Base-by-base conservation (phyloP, 768 basidiomycete genomes). In the Kwoniella sp. region DNA sequence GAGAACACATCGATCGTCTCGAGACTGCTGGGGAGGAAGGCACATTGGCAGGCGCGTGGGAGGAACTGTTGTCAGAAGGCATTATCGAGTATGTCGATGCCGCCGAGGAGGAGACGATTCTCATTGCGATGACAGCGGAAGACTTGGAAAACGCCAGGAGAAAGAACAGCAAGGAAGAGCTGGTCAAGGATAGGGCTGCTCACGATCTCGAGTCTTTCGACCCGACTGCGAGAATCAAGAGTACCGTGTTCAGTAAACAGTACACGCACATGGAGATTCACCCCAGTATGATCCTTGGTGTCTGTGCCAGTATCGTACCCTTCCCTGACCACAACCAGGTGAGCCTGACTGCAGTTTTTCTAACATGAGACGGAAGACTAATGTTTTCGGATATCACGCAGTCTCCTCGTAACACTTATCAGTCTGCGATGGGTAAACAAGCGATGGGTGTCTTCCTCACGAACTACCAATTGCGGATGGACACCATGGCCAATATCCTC, bases 211-310 rank as follows among this genome's bases (percentile, higher is more conserved):
- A 78, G 45, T 70, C 69, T 31, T 90, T 87, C 74, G 93, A 98
- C 74, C 89, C 92, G 9, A 89, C 94, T 20, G 90, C 90, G 38
- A 87, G 95, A 52, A 81, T 97, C 50, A 97, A 96, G 82, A 88
- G 90, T 41, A 86, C 87, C 31, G 89, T 88, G 47, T 89, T 87
- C 78, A 87, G 90, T 0, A 91, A 96, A 74, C 92, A 91, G 9
- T 98, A 91, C 90, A 99, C 95, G 11, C 95, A 99, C 81, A 98
- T 96, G 82, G 95, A 99, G 83, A 98, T 99, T 76, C 95, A 99
- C 81, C 96, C 95, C 12, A 90, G 90, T 75, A 99, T 98, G 95
- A 98, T 99, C 69, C 85, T 99, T 58, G 95, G 95, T 67, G 92
- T 99, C 66, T 98, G 95, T 78, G 95, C 95, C 1, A 93, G 91